Evolutionary conservation across 148 eudicot genomes (phyloP).

Genomic region (Bassia scoparia): DNA sequence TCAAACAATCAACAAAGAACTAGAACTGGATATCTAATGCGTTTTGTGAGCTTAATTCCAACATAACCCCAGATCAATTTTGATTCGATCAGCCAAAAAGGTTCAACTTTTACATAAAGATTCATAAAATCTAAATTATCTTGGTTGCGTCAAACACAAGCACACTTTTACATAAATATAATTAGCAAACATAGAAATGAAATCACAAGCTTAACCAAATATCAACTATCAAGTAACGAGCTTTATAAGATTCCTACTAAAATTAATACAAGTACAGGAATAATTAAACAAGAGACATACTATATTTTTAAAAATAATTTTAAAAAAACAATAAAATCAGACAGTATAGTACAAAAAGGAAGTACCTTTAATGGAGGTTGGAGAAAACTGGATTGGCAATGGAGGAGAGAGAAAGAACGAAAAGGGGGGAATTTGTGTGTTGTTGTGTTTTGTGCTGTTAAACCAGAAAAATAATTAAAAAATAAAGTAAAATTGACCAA

Average conservation of each 20-base stretch:
- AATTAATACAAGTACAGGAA: neutral
- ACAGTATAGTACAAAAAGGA: neutral
- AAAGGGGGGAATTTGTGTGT: neutral
- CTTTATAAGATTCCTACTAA: neutral
- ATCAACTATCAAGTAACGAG: neutral
- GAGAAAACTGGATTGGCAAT: slow-evolving; percentile 15
- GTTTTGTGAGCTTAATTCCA: neutral
- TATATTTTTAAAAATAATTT: neutral
- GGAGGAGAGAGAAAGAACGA: slow-evolving; percentile 14
- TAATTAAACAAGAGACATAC: neutral
- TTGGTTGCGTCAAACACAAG: neutral
- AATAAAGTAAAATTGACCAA: neutral
- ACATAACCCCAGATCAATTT: slow-evolving; percentile 14
- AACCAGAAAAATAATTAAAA: neutral
- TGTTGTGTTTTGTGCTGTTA: neutral
- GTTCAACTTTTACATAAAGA: neutral
- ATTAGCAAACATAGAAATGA: neutral
- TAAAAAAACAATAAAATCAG: neutral
- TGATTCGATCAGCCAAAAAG: neutral
- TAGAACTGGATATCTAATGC: neutral
- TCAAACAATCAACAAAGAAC: neutral
- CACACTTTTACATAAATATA: neutral
- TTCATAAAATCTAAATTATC: neutral
- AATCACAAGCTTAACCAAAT: slow-evolving; percentile 6
- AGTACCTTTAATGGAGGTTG: slow-evolving; percentile 23